Evolutionary conservation across 2,329 filamentous ascomycete genomes (phyloP).

Genomic region (Diaporthe eres): DNA sequence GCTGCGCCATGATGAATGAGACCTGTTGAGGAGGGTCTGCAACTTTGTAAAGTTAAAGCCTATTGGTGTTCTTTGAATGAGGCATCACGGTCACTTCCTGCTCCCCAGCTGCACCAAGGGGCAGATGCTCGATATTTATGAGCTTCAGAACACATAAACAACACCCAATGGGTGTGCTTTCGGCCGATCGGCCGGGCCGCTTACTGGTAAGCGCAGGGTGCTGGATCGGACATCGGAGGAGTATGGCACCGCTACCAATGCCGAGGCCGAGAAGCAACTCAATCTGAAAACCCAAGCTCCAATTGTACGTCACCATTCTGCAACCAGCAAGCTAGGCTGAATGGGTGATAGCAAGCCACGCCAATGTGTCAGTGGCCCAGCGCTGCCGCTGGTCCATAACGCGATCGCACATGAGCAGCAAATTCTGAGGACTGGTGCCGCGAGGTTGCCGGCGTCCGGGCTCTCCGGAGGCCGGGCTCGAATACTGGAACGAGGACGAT

Average conservation of each 20-base stretch:
- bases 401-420: neutral
- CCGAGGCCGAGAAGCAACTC: constrained; percentile 23
- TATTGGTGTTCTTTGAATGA: neutral
- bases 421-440: neutral
- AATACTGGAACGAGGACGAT: neutral
- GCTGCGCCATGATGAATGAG: constrained; percentile 23
- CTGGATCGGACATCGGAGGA: constrained; percentile 10
- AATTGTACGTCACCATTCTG: constrained; percentile 1
- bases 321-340: neutral
- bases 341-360: neutral
- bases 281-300: neutral
- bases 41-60: neutral
- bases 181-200: neutral
- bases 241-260: neutral
- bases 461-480: neutral
- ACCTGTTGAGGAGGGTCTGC: neutral
- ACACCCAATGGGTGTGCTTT: neutral
- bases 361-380: neutral
- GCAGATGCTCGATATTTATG: neutral
- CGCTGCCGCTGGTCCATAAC: neutral
- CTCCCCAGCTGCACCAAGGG: neutral
- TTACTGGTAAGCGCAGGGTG: neutral
- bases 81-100: neutral
- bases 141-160: neutral
- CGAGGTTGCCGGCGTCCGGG: neutral